These are phyloP conservation scores for Berberis vulgaris DNA, from an alignment of 164 flowering plant species.

Conservation along the genomic window DNA sequence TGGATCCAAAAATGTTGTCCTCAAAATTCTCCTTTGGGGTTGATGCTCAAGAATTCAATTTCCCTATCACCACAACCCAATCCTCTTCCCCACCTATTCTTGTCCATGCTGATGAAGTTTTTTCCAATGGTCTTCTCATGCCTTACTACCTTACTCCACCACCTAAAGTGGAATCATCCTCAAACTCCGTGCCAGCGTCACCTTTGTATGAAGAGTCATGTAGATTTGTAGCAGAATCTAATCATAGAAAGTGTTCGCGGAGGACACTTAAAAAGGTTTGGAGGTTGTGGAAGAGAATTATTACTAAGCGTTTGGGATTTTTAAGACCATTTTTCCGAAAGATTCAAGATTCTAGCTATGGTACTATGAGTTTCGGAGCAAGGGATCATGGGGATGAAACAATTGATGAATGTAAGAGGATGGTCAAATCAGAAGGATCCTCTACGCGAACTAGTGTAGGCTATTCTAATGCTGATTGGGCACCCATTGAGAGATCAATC, in stretches of 20 bases:
- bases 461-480: constrained; percentile 1
- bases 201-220: background rate
- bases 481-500: constrained; percentile 3
- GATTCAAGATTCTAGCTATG: background rate
- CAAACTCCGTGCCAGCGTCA: background rate
- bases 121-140: constrained; percentile 6
- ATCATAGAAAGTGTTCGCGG: background rate
- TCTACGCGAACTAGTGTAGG: background rate
- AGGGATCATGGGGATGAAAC: background rate
- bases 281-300: background rate
- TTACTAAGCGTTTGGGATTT: background rate
- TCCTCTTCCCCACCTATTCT: background rate
- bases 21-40: background rate
- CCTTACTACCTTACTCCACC: background rate
- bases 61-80: background rate
- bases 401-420: background rate
- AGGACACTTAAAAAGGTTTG: background rate
- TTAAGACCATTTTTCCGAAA: background rate
- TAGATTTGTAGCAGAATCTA: background rate
- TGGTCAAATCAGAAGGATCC: background rate
- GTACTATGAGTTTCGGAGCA: background rate
- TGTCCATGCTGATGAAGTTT: constrained; percentile 3
- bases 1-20: constrained; percentile 6
- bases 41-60: constrained; percentile 1
- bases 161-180: background rate